phyloP scores from a whole-genome alignment of 176 grass and related monocot genomes.

The Eragrostis curvula region DNA sequence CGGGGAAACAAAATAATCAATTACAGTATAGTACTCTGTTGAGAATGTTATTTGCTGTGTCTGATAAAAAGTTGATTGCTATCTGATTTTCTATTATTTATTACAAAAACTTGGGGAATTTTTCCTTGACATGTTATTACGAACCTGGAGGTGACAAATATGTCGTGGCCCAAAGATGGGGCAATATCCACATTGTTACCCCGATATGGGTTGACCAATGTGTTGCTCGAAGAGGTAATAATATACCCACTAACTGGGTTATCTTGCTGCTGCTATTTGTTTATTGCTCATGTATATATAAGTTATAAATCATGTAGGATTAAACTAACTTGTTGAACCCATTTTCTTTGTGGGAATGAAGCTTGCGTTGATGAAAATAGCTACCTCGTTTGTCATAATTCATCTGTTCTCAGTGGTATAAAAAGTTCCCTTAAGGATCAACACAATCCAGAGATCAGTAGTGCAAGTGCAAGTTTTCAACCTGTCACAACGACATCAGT shows the following conservation, averaged over 20 bases:
- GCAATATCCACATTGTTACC: constrained; percentile 77
- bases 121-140: constrained; percentile 88
- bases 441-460: constrained; percentile 56
- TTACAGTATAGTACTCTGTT: background rate
- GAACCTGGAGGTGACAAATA: constrained; percentile 91
- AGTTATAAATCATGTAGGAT: constrained; percentile 29
- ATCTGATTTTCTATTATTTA: constrained; percentile 14
- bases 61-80: background rate
- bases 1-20: background rate
- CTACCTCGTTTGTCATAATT: constrained; percentile 60
- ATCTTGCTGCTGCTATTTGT: constrained; percentile 13
- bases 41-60: background rate
- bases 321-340: constrained; percentile 36
- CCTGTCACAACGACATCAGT: constrained; percentile 51
- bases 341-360: constrained; percentile 41
- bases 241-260: background rate
- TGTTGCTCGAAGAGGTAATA: constrained; percentile 84
- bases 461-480: constrained; percentile 55
- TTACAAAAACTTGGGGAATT: background rate
- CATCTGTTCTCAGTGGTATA: constrained; percentile 42
- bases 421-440: constrained; percentile 69
- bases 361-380: constrained; percentile 78
- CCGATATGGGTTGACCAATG: constrained; percentile 79
- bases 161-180: constrained; percentile 79
- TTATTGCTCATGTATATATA: constrained; percentile 29